Evolutionary conservation across 1,284 basidiomycete species (phyloP), one percentile per base, ranked within the genome.

Genomic region (Meira miltonrushii): DNA sequence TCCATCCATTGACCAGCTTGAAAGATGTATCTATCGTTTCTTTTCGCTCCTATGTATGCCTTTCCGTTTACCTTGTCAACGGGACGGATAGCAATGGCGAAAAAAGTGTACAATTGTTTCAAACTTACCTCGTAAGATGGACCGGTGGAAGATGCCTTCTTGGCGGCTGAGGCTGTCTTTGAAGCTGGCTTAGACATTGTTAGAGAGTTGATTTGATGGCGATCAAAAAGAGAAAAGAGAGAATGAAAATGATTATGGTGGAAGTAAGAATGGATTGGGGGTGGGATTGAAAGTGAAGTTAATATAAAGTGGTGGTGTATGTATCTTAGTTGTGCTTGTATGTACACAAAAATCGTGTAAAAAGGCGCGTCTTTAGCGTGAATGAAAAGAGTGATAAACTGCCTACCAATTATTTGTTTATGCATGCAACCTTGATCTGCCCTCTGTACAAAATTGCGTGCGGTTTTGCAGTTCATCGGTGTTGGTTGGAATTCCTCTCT

Each of bases 181-280:
- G 38, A 19, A 39, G 55, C 47, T 61, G 81, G 12, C 21, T 48
- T 48, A 54, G 86, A 66, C 66, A 41, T 56, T 55, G 60, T 65
- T 62, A n/a, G 25, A 2, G 47, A 50, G 17, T 51, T n/a, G 37
- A 46, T 23, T n/a, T n/a, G 55, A 17, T 54, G 44, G 55, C 54
- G 40, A 33, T 55, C 33, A 21, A 21, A 23, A 21, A 17, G 15
- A 17, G 44, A 17, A 46, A 8, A 12, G 23, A 21, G 25, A 48
- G 46, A 48, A 9, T 33, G 28, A 33, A 33, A 33, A 33, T 21
- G 17, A 23, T 48, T 5, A 23, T 48, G 46, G 25, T 21, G 46
- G 25, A 25, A 17, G 13, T 5, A 21, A n/a, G 13, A 17, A 48
- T 7, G 41, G 41, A 43, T 21, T 33, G 28, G 28, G 41, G 41